Conservation (phyloP, 441 rosid species). For the Populus hybrid region DNA sequence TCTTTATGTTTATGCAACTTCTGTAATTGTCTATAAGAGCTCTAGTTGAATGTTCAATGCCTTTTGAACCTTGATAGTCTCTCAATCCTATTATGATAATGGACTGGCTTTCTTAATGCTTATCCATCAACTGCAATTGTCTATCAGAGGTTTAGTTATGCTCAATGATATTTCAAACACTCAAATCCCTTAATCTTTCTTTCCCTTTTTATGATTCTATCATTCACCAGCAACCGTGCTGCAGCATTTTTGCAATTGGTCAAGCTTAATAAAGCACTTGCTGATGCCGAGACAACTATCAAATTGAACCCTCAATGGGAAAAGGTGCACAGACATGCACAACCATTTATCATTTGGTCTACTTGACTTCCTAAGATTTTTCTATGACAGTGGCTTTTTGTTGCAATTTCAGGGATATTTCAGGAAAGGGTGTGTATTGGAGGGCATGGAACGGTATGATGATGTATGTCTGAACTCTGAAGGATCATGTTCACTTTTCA, state of each 20-base stretch:
- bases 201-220: conserved; percentile 13
- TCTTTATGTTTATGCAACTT: not conserved
- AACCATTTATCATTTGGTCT: not conserved
- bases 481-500: conserved; percentile 3
- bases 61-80: not conserved
- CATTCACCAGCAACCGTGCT: conserved; percentile 78
- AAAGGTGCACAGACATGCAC: conserved; percentile 45
- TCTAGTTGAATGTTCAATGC: not conserved
- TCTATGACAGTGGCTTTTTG: conserved; percentile 16
- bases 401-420: conserved; percentile 67
- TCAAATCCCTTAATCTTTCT: not conserved
- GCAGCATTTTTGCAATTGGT: conserved; percentile 88
- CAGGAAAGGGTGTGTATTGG: conserved; percentile 92
- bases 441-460: conserved; percentile 90
- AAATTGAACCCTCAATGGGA: conserved; percentile 86
- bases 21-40: not conserved
- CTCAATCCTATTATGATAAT: not conserved
- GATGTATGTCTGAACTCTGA: conserved; percentile 45
- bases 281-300: conserved; percentile 90
- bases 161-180: not conserved
- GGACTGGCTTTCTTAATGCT: not conserved
- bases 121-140: not conserved
- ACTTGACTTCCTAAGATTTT: conserved; percentile 8
- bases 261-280: conserved; percentile 86
- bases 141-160: not conserved